Evolutionary conservation across 371 early-diverging fungal species (phyloP), one percentile per base, ranked within the genome.

Genomic region (Mucor piriformis): DNA sequence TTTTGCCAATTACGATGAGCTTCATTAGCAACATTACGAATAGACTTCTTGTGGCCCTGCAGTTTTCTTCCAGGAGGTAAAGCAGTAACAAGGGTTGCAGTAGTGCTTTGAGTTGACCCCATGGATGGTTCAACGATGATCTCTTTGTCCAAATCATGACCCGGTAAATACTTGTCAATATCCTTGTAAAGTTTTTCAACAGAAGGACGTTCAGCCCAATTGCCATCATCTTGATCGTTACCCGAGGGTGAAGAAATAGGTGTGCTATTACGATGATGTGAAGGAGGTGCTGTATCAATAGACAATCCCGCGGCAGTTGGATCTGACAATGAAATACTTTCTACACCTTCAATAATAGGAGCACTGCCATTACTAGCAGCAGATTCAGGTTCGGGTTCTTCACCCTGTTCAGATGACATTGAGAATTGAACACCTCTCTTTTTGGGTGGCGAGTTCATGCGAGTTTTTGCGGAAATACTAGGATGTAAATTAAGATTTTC

Each of bases 61-160:
- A 72, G 59, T 6, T 64, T 64, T 47, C 74, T 59, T 8, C 69
- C 57, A 13, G 69, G 62, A 2, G 66, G 65, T n/a, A 62, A 38
- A 37, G 50, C 56, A 34, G 52, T 60, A 10, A 66, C 63, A 13
- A 59, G 51, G 7, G 58, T 55, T 43, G 35, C 73, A 56, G n/a
- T 68, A 58, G 54, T 18, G 20, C 46, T 34, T 4, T 44, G 33
- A 18, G 38, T 13, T 23, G 32, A 12, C 13, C 20, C 25, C 7
- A 47, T 29, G 7, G 58, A 18, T 11, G 66, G 63, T n/a, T 79
- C 77, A 44, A 88, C 85, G 35, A 89, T 73, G 27, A 92, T 89
- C n/a, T 89, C 92, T 58, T 84, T 81, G 59, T 93, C 93, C 40
- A 93, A 65, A 63, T 93, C 92, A 62, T 93, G 89, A 12, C 79